These are phyloP conservation scores for Aspergillus fructus DNA, from an alignment of 2,329 filamentous ascomycete species.

Conservation along the genomic window DNA sequence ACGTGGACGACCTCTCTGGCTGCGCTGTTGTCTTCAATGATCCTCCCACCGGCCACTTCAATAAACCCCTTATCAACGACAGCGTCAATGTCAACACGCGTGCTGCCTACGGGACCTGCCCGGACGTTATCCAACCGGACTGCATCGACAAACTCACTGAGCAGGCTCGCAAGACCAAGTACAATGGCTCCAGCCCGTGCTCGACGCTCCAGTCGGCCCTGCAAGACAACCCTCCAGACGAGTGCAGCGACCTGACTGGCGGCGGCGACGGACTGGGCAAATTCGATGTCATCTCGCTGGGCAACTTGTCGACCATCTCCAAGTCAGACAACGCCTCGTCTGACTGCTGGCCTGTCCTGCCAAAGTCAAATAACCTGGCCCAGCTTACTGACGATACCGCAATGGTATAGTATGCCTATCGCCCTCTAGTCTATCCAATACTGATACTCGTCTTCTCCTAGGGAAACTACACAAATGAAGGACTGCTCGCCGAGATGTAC, in stretches of 20 bases:
- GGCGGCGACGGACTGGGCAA: constrained; percentile 5
- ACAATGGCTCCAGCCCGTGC: not conserved
- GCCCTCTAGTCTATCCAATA: not conserved
- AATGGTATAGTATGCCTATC: constrained; percentile 4
- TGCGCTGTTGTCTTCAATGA: constrained; percentile 21
- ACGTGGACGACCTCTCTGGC: constrained; percentile 7
- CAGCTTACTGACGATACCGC: constrained; percentile 2
- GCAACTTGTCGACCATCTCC: not conserved
- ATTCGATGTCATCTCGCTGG: constrained; percentile 11
- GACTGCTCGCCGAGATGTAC: constrained; percentile 9
- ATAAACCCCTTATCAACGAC: not conserved
- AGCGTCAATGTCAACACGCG: not conserved
- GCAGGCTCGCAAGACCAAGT: not conserved
- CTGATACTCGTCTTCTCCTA: not conserved
- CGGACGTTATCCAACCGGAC: constrained; percentile 13
- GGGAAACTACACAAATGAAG: constrained; percentile 5
- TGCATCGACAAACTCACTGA: constrained; percentile 16
- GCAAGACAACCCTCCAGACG: not conserved
- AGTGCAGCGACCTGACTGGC: constrained; percentile 5
- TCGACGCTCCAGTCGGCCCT: not conserved
- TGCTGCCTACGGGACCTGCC: constrained; percentile 12
- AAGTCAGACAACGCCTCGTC: constrained; percentile 5
- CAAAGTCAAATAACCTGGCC: constrained; percentile 11
- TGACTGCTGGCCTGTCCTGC: constrained; percentile 15
- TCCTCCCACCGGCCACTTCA: constrained; percentile 9